Percentiles rank a stretch among this genome's conserved stretches.
Evolutionary conservation across 257 asterid species (phyloP).

Genomic region (Perilla frutescens): DNA sequence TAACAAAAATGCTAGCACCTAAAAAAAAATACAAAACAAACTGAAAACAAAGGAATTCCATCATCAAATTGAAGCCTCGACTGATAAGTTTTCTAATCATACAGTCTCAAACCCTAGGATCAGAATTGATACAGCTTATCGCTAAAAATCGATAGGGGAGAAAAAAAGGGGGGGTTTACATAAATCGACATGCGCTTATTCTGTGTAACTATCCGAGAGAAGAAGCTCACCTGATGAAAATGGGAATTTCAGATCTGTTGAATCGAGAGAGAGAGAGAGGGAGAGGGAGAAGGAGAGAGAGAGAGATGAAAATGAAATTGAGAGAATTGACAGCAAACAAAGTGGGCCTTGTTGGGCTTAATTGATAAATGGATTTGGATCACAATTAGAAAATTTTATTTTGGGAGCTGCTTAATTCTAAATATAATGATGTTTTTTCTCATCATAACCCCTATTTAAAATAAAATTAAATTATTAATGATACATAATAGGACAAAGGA

Average conservation of each 20-base stretch:
- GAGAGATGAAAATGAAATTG: constrained; percentile 18
- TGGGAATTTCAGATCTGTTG: constrained; percentile 41
- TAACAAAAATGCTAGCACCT: constrained; percentile 22
- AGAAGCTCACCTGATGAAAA: constrained; percentile 45
- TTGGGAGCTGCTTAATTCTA: too few relatives aligned
- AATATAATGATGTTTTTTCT: too few relatives aligned
- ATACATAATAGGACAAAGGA: too few relatives aligned
- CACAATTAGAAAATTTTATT: too few relatives aligned
- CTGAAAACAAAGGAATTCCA: not conserved
- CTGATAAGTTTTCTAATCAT: not conserved
- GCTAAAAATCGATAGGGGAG: not conserved
- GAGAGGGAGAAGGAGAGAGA: not conserved
- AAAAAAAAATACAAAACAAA: not conserved
- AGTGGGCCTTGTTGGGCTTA: constrained; percentile 42
- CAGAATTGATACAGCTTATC: constrained; percentile 10
- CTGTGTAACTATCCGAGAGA: constrained; percentile 8
- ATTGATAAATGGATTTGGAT: not conserved
- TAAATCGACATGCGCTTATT: not conserved
- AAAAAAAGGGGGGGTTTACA: not conserved
- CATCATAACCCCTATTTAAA: too few relatives aligned
- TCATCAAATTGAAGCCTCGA: constrained; percentile 21
- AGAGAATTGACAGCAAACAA: constrained; percentile 8
- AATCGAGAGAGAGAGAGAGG: constrained; percentile 28
- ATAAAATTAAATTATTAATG: too few relatives aligned
- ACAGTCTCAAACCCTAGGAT: constrained; percentile 40